Evolutionary conservation across 2,329 filamentous ascomycete genomes (phyloP), one percentile per base, ranked within the genome.

Genomic region (Fusarium bactridioides): DNA sequence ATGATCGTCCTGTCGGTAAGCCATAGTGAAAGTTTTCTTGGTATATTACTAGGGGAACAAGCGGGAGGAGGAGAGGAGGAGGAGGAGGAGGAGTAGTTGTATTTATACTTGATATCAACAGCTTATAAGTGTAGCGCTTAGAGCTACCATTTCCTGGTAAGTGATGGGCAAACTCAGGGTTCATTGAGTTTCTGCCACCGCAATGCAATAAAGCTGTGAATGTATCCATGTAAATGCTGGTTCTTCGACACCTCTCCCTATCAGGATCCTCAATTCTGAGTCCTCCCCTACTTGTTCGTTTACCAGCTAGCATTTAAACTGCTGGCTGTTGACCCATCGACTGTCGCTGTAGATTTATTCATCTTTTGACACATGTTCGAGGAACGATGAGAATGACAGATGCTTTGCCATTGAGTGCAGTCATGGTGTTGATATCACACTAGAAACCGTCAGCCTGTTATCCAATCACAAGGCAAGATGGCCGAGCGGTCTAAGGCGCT

Each of bases 361-460:
- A 12, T 38, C 7, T n/a, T 23, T n/a, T 16, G 16, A 13, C 31
- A 33, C 31, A 33, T 33, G 31, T 16, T 33, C 3, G 3, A 33
- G 31, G 31, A 31, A 13, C 15, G 8, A 18, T 31, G 15, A 23
- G 47, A 19, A 16, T 33, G 11, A 33, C 4, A 31, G 11, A 33
- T 33, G 9, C 13, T 21, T 47, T 13, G 25, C 19, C 25, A 21
- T 44, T 12, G 25, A 5, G 10, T 13, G 7, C 7, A 9, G 10
- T 10, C 3, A 1, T 19, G 4, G 1, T 50, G 11, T 8, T 19
- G 0, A 50, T 50, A 0, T 5, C 1, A 0, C 4, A 23, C 3
- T 1, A 8, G 0, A 10, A 16, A 6, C 4, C 1, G 0, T 3
- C 3, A 11, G 4, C 5, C 1, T 3, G 9, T 12, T 10, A 57